phyloP scores from a whole-genome alignment of 305 asterid species.

The Stenogyne calaminthoides region DNA sequence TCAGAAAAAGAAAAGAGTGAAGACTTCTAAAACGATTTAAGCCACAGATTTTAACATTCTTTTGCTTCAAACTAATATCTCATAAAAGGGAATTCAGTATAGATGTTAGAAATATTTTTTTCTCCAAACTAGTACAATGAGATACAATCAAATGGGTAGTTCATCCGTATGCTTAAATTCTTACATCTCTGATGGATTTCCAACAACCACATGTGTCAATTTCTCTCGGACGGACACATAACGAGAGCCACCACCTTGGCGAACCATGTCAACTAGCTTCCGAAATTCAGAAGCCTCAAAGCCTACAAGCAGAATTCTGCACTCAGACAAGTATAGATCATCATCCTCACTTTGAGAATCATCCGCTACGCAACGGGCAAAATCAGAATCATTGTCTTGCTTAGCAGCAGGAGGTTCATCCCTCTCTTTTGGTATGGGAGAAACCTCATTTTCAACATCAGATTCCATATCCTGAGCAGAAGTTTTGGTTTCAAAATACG shows the following conservation, averaged over 20 bases:
- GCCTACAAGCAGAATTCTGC: constrained; percentile 87
- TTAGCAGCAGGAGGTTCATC: constrained; percentile 46
- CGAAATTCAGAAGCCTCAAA: constrained; percentile 83
- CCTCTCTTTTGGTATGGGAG: constrained; percentile 41
- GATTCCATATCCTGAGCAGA: constrained; percentile 50
- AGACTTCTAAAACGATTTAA: not conserved
- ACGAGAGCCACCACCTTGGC: constrained; percentile 97
- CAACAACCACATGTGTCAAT: constrained; percentile 88
- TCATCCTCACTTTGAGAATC: constrained; percentile 88
- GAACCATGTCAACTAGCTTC: constrained; percentile 86
- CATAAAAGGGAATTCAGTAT: constrained; percentile 7
- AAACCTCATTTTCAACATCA: constrained; percentile 53
- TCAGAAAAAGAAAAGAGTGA: not conserved
- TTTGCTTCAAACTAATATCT: constrained; percentile 9
- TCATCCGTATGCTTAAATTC: constrained; percentile 39
- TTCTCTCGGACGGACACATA: constrained; percentile 77
- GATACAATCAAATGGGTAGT: constrained; percentile 26
- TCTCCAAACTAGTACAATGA: constrained; percentile 17
- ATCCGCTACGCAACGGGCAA: constrained; percentile 63
- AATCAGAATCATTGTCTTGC: constrained; percentile 40
- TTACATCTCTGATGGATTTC: constrained; percentile 84
- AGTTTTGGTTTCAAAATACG: constrained; percentile 47
- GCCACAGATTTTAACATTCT: constrained; percentile 1
- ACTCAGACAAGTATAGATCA: constrained; percentile 85
- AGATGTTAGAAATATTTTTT: constrained; percentile 19